Evolutionary conservation across 192 early-diverging fungal species (phyloP), one percentile per base, ranked within the genome.

Genomic region (Backusella macrospora): DNA sequence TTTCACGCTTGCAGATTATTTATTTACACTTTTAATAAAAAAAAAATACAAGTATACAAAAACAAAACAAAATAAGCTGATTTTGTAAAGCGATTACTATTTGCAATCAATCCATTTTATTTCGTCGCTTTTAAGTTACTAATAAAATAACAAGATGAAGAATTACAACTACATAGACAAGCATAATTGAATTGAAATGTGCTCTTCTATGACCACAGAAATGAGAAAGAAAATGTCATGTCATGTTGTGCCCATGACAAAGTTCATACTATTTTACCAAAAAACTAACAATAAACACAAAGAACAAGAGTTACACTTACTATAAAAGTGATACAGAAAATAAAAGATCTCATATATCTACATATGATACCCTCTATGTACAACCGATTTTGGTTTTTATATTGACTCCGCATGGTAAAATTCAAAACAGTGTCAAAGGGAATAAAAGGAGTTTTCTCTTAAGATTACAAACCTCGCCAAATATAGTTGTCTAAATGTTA

Each of bases 381-480:
- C 21, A 3, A 55, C 49, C 8, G 23, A 23, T 55, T 55, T 23
- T n/a, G 23, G 18, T 23, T 55, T n/a, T 7, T 55, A 23, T 48
- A n/a, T 48, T 48, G 21, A 3, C 9, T 1, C 49, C 0, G 49
- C 49, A 7, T 4, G 9, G 21, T 10, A 55, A 16, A n/a, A 55
- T 55, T 21, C 23, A 52, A 52, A 52, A 52, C 48, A 18, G 48
- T 21, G 48, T 18, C 16, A 47, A 14, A 47, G 46, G 16, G 13
- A 52, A 52, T 52, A 52, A 52, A 52, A n/a, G n/a, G n/a, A n/a
- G 48, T 55, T 55, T 52, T 55, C 49, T 55, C 49, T 55, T 55
- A 21, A 55, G 49, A 55, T 55, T 21, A 55, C 49, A 55, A 10
- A 55, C 18, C 3, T 0, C 18, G 4, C 18, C 21, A n/a, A 8